phyloP scores from a whole-genome alignment of 2,329 filamentous ascomycete species.

The Endocalyx cinctus region DNA sequence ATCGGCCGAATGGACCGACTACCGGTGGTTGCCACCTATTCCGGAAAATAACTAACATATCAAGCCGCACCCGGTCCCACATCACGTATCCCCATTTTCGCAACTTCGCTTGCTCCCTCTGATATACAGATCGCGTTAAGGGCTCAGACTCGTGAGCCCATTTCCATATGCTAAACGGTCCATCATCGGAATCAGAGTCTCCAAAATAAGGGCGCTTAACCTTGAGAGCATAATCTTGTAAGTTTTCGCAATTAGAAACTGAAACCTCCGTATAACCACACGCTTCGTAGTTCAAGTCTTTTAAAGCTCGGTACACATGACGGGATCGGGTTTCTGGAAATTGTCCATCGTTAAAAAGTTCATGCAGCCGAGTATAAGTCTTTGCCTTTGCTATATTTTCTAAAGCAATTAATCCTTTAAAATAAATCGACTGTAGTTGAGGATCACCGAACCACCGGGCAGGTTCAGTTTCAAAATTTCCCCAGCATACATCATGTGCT shows the following conservation, averaged over 20 bases:
- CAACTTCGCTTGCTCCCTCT: constrained; percentile 3
- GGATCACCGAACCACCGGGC: constrained; percentile 2
- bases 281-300: constrained; percentile 1
- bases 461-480: constrained; percentile 3
- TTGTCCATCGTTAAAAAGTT: constrained; percentile 4
- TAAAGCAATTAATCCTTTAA: constrained; percentile 4
- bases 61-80: constrained; percentile 6
- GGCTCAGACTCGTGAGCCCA: constrained; percentile 4
- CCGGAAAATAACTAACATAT: constrained; percentile 5
- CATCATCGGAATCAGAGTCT: constrained; percentile 7
- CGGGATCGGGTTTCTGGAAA: constrained; percentile 1
- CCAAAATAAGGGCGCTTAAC: constrained; percentile 6
- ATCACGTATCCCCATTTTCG: constrained; percentile 6
- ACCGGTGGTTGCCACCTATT: constrained; percentile 3
- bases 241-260: constrained; percentile 4
- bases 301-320: constrained; percentile 4
- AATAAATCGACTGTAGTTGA: constrained; percentile 4
- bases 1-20: constrained; percentile 2
- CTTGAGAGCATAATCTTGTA: constrained; percentile 4
- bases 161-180: constrained; percentile 4
- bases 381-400: constrained; percentile 3
- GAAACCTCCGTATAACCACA: constrained; percentile 3
- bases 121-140: constrained; percentile 4
- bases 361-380: constrained; percentile 5
- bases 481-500: constrained; percentile 7